These are phyloP conservation scores for Plasmodium coatneyi DNA, from an alignment of 169 alveolate genomes.

Conservation along the genomic window DNA sequence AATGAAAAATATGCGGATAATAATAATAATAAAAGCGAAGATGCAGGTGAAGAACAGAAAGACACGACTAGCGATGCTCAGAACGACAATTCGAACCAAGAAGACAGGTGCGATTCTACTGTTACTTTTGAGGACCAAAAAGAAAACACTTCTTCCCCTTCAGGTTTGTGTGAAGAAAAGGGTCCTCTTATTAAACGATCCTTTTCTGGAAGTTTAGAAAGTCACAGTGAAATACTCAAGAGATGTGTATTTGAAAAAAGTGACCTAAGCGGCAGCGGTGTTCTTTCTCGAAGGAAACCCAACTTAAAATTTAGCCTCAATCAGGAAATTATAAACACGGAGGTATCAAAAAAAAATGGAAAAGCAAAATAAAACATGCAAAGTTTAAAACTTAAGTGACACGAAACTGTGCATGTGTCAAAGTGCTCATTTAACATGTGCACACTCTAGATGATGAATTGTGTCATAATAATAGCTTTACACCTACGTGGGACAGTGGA, in stretches of 20 bases:
- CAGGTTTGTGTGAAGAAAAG: constrained; percentile 1
- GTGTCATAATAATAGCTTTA: neutral
- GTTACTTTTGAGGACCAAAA: constrained; percentile 1
- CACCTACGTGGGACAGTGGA: neutral
- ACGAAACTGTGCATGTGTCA: neutral
- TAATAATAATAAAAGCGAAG: neutral
- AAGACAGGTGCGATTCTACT: neutral
- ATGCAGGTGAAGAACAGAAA: constrained; percentile 1
- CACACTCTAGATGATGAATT: neutral
- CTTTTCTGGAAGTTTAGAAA: constrained; percentile 22
- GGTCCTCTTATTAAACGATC: neutral
- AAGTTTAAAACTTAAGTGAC: neutral
- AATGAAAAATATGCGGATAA: constrained; percentile 39
- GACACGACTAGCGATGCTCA: constrained; percentile 5
- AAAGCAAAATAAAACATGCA: neutral
- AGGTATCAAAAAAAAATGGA: constrained; percentile 41
- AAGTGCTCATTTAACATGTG: neutral
- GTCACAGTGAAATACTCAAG: constrained; percentile 11
- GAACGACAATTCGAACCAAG: neutral
- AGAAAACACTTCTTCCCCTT: constrained; percentile 5
- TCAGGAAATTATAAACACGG: constrained; percentile 18
- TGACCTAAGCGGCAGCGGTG: neutral
- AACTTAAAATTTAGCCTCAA: constrained; percentile 18
- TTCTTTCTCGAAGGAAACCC: constrained; percentile 23
- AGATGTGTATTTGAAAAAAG: constrained; percentile 7